These are phyloP conservation scores for Babesia gibsoni DNA, from an alignment of 169 alveolate genomes.

Conservation along the genomic window DNA sequence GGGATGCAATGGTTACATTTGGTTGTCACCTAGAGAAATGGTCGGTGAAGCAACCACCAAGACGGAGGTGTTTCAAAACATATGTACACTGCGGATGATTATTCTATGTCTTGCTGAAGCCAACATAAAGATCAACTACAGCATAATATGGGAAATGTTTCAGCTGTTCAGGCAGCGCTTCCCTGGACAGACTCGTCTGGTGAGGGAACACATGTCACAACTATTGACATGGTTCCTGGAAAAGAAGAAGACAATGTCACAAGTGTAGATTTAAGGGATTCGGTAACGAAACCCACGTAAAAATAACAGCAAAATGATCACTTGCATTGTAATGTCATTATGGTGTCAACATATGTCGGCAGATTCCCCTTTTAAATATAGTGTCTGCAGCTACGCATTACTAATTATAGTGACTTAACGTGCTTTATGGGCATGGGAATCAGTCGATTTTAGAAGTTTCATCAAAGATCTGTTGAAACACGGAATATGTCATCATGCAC, in stretches of 20 bases:
- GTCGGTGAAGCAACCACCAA: neutral
- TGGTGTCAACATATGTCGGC: no score
- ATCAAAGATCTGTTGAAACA: slow-evolving; percentile 47
- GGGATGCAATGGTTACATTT: slow-evolving; percentile 86
- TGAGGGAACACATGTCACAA: slow-evolving; percentile 53
- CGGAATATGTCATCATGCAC: slow-evolving; percentile 42
- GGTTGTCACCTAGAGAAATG: slow-evolving; percentile 21
- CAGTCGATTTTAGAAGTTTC: slow-evolving; percentile 16
- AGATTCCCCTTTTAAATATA: no score
- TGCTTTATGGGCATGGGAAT: slow-evolving; percentile 14
- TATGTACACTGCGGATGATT: slow-evolving; percentile 59
- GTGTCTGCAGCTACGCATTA: no score
- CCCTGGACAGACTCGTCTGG: slow-evolving; percentile 45
- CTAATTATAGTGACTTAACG: no score
- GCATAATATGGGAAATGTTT: slow-evolving; percentile 55
- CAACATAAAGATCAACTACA: slow-evolving; percentile 50
- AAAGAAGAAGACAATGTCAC: no score
- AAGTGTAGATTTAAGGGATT: no score
- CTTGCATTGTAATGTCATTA: no score
- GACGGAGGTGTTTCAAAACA: slow-evolving; percentile 19
- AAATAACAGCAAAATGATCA: no score
- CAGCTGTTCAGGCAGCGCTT: slow-evolving; percentile 1
- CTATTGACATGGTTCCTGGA: slow-evolving; percentile 38
- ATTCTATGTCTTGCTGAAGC: slow-evolving; percentile 53
- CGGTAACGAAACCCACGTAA: no score